Base-by-base conservation (phyloP, 495 filamentous ascomycete species). In the Daldinia concentrica region DNA sequence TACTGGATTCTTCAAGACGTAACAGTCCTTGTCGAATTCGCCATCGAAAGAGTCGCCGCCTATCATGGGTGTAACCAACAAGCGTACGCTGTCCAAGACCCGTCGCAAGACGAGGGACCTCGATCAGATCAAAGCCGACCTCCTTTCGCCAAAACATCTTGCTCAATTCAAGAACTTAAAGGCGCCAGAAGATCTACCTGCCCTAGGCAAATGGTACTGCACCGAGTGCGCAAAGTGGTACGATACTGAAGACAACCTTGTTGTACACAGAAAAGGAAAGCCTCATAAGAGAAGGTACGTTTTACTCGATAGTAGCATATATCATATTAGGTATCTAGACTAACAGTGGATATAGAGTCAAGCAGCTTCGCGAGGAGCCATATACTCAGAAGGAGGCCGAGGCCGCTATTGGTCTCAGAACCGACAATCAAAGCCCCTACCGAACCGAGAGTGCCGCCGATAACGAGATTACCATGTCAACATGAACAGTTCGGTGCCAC, bases 161-260 rank as follows among this genome's bases (percentile, higher is more conserved):
- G 81, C 85, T 41, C 87, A 91, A 56, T 91, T 90, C 84, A 92
- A 93, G 74, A 87, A 88, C 32, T 84, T 89, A 51, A 95, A 97
- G 73, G 90, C 92, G 27, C 81, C 86, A 19, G 95, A 97, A 77
- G 95, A 98, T 72, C 86, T 95, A 15, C 95, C 95, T 6, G 94
- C 89, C 0, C 82, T 97, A 29, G 95, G 95, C 5, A 82, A 85
- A 74, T 90, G 87, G 69, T 97, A 97, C 78, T 99, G 95, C 78
- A 84, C 91, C n/a, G 92, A 97, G 81, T 99, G 95, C 76, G 89
- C 94, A 41, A 98, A 97, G 82, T 98, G 91, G 90, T 98, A 95
- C 78, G 95, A 98, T 80, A 91, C 89, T 60, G 93, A 96, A 57
- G 80, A 88, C 72, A 95, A 90, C 74, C 82, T 97, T 66, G 84